These are phyloP conservation scores for Lachancea mirantina DNA, from an alignment of 805 yeast species.

Conservation along the genomic window DNA sequence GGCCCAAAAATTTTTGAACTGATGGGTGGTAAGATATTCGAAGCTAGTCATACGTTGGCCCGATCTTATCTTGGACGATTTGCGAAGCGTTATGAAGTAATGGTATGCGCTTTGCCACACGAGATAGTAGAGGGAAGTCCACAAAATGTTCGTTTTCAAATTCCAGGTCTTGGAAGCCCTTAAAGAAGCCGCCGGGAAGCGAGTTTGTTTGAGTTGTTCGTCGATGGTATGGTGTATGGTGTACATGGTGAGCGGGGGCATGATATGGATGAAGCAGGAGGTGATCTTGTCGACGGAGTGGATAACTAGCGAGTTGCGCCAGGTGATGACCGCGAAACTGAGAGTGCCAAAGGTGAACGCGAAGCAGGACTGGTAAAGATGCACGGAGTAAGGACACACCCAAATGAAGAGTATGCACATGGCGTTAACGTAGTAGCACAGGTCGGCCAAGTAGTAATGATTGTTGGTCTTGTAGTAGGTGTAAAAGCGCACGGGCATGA, in stretches of 20 bases:
- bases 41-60: conserved; percentile 80
- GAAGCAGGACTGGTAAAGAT: conserved; percentile 74
- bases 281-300: conserved; percentile 92
- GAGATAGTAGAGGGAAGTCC: conserved; percentile 77
- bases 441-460: conserved; percentile 85
- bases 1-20: conserved; percentile 60
- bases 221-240: conserved; percentile 76
- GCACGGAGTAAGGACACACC: conserved; percentile 68
- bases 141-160: conserved; percentile 43
- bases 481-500: conserved; percentile 81
- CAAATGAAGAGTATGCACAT: conserved; percentile 67
- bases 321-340: conserved; percentile 88
- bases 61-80: conserved; percentile 71
- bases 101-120: conserved; percentile 89
- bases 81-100: conserved; percentile 79
- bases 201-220: conserved; percentile 37
- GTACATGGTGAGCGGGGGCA: conserved; percentile 85
- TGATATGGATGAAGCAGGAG: conserved; percentile 79
- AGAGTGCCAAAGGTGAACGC: conserved; percentile 84
- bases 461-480: conserved; percentile 71
- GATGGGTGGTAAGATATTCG: conserved; percentile 71
- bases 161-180: conserved; percentile 58
- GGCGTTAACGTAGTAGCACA: conserved; percentile 84
- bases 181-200: conserved; percentile 75
- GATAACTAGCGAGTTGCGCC: conserved; percentile 89